Percentiles rank a stretch among this genome's conserved stretches.
phyloP scores from a whole-genome alignment of 345 rosid species.

The Boechera retrofracta region DNA sequence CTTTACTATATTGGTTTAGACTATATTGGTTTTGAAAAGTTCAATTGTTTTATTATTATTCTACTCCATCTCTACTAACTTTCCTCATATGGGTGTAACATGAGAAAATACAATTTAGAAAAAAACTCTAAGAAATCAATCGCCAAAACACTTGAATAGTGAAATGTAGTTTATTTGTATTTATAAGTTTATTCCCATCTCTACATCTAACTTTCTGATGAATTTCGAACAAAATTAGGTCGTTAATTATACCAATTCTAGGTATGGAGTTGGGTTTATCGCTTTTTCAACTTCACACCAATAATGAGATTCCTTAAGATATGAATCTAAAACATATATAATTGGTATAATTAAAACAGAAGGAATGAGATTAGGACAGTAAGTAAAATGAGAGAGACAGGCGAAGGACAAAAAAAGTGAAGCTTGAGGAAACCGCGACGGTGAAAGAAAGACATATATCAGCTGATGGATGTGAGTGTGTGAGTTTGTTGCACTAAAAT shows the following conservation, averaged over 20 bases:
- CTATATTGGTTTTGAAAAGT: neutral
- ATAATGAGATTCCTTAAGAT: constrained; percentile 3
- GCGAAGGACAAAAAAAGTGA: neutral
- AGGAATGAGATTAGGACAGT: constrained; percentile 32
- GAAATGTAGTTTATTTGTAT: neutral
- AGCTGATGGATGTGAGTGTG: constrained; percentile 35
- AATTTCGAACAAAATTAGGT: neutral
- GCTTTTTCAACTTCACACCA: neutral
- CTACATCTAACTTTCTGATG: no score
- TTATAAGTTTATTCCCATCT: neutral
- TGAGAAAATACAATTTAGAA: neutral
- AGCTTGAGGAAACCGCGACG: constrained; percentile 43
- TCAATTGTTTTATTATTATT: neutral
- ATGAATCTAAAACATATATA: neutral
- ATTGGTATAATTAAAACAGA: neutral
- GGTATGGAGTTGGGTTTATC: neutral
- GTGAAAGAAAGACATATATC: constrained; percentile 31
- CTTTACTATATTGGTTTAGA: no score
- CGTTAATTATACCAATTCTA: neutral
- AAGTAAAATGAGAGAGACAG: constrained; percentile 1
- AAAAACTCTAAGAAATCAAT: no score
- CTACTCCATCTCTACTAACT: no score
- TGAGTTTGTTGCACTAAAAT: constrained; percentile 32
- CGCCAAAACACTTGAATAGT: neutral
- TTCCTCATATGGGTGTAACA: no score